Evolutionary conservation across 2,329 filamentous ascomycete genomes (phyloP).

Genomic region (Torrubiellomyces zombiae): DNA sequence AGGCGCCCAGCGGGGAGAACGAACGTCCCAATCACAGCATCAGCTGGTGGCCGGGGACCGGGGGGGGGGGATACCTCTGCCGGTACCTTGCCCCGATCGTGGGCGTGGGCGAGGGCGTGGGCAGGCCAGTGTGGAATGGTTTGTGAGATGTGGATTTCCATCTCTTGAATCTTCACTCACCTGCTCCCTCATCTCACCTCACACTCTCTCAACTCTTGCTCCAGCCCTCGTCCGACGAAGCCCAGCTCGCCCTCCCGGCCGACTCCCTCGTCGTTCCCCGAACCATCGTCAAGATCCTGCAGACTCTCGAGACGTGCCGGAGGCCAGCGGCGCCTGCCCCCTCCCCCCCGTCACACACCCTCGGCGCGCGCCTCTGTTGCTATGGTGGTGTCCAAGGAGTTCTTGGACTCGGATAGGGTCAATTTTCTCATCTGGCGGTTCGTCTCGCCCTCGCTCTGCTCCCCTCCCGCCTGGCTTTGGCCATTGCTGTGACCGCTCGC

Average conservation of each 20-base stretch:
- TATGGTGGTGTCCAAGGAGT: conserved; percentile 39
- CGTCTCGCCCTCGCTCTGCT: no score
- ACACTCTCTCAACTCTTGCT: conserved; percentile 3
- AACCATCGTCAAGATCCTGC: conserved; percentile 5
- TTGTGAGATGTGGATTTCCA: conserved; percentile 9
- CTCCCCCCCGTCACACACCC: conserved; percentile 12
- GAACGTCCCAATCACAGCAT: no score
- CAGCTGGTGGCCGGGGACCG: no score
- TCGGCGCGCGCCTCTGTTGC: conserved; percentile 13
- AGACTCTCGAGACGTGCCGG: no score
- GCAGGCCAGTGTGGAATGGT: conserved; percentile 1
- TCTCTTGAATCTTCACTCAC: conserved; percentile 11
- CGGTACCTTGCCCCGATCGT: conserved; percentile 5
- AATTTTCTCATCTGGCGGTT: conserved; percentile 59
- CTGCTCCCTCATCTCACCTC: conserved; percentile 6
- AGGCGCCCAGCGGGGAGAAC: no score
- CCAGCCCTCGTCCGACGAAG: background rate
- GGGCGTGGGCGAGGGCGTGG: background rate
- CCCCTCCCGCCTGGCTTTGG: no score
- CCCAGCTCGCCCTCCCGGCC: no score
- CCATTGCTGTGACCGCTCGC: no score
- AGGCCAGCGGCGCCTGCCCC: conserved; percentile 1
- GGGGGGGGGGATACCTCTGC: no score
- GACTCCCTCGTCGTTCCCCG: no score
- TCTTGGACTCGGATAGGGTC: conserved; percentile 48